Evolutionary conservation across 2,329 filamentous ascomycete genomes (phyloP).

Genomic region (Tolypocladium pustulatum): DNA sequence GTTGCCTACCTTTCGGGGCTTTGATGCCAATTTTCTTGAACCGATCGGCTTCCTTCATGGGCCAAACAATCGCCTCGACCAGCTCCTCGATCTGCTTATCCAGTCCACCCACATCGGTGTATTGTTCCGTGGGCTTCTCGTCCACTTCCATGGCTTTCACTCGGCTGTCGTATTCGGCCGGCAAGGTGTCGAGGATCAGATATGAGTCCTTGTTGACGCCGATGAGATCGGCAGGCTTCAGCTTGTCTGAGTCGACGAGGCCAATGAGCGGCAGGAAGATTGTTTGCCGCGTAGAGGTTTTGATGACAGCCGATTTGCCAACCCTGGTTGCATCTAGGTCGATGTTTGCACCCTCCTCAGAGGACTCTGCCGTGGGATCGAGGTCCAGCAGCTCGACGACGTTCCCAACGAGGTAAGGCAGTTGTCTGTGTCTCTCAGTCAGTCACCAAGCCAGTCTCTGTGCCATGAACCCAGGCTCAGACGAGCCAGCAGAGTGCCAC

Average conservation of each 20-base stretch:
- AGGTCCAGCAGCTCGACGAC: constrained; percentile 96
- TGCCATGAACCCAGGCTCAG: too few species aligned
- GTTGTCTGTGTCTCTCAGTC: constrained; percentile 51
- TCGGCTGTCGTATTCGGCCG: constrained; percentile 95
- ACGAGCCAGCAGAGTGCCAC: constrained; percentile 9
- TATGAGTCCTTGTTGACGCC: constrained; percentile 99
- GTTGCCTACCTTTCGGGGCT: constrained; percentile 75
- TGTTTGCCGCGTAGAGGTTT: constrained; percentile 95
- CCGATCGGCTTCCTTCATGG: constrained; percentile 97
- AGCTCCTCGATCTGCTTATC: constrained; percentile 99
- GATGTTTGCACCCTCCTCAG: constrained; percentile 96
- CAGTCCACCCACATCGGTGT: constrained; percentile 91
- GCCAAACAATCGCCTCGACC: constrained; percentile 97
- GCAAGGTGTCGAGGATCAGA: constrained; percentile 89
- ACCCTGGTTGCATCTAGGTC: constrained; percentile 94
- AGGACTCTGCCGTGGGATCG: constrained; percentile 90
- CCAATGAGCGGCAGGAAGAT: constrained; percentile 97
- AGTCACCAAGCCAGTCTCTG: background rate
- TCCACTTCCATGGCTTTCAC: constrained; percentile 99
- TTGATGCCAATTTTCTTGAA: constrained; percentile 99
- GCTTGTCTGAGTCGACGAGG: constrained; percentile 85
- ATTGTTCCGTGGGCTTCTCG: constrained; percentile 98
- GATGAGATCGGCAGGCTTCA: constrained; percentile 93
- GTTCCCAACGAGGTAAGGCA: constrained; percentile 96
- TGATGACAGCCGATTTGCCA: constrained; percentile 98